A percentile compares a stretch with the other conserved stretches of the same genome.
These are phyloP conservation scores for Leucoagaricus sp. DNA, from an alignment of 1,284 basidiomycete genomes.

Conservation along the genomic window DNA sequence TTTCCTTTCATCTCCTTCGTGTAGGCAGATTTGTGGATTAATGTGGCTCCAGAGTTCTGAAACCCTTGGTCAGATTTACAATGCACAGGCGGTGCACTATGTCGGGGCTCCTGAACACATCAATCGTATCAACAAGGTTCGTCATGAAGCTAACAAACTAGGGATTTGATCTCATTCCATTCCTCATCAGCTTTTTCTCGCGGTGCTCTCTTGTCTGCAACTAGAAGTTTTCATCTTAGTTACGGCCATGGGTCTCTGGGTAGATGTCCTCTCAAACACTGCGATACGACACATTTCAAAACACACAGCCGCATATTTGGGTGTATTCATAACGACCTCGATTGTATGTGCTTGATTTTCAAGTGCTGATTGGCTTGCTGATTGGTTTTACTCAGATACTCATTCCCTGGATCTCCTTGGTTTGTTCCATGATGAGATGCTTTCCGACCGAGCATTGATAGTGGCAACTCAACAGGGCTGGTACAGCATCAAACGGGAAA, in stretches of 20 bases:
- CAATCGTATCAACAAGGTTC: constrained; percentile 51
- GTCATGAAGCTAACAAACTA: constrained; percentile 9
- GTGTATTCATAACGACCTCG: constrained; percentile 44
- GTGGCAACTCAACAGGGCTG: constrained; percentile 42
- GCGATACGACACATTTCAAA: constrained; percentile 43
- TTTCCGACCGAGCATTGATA: neutral
- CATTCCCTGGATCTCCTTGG: constrained; percentile 53
- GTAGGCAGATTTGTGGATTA: constrained; percentile 28
- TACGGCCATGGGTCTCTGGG: constrained; percentile 53
- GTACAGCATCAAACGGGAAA: constrained; percentile 51
- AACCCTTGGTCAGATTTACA: constrained; percentile 39
- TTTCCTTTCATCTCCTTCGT: constrained; percentile 49
- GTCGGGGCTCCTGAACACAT: constrained; percentile 54
- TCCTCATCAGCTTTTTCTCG: constrained; percentile 49
- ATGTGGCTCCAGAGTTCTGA: neutral
- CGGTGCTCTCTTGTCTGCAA: constrained; percentile 57
- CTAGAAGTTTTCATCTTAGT: constrained; percentile 55
- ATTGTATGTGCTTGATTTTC: constrained; percentile 34
- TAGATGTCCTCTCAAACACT: constrained; percentile 51
- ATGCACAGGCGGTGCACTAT: constrained; percentile 49
- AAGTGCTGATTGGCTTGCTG: neutral
- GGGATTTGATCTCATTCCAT: neutral
- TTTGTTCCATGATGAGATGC: neutral
- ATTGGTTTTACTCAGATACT: constrained; percentile 36
- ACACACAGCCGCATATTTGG: constrained; percentile 45